Percentiles rank a stretch among this genome's conserved stretches.
Conservation (phyloP, 371 early-diverging fungal genomes). For the Enteropsectra breve region DNA sequence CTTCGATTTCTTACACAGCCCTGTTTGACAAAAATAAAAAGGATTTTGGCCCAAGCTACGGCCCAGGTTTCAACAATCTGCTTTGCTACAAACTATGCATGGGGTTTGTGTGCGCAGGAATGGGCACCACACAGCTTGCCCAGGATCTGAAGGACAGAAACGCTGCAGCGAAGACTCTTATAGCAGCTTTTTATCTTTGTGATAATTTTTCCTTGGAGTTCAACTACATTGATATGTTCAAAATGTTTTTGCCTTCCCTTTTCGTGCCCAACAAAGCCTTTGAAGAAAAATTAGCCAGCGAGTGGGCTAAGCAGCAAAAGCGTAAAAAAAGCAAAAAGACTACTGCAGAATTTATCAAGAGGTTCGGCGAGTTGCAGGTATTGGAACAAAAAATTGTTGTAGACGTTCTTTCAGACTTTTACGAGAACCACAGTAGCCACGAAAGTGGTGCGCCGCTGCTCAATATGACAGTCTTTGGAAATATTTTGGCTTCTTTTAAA, state of each 20-base stretch:
- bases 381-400: conserved; percentile 36
- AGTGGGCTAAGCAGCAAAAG: neutral
- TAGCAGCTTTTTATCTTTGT: neutral
- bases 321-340: neutral
- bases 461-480: neutral
- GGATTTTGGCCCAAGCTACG: neutral
- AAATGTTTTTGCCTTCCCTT: neutral
- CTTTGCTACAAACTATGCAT: conserved; percentile 40
- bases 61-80: conserved; percentile 20
- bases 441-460: neutral
- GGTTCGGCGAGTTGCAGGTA: conserved; percentile 15
- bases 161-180: neutral
- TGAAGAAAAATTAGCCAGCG: neutral
- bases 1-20: neutral
- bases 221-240: neutral
- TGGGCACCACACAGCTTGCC: conserved; percentile 11
- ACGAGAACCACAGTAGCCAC: conserved; percentile 25
- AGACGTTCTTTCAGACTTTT: conserved; percentile 46
- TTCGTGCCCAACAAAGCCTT: neutral
- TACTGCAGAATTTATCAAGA: conserved; percentile 17
- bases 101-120: conserved; percentile 23
- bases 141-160: neutral
- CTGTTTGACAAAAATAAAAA: conserved; percentile 17
- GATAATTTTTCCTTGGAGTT: neutral
- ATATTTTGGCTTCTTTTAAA: neutral